These are phyloP conservation scores for Sclerospora graminicola DNA, from an alignment of 352 stramenopile species.

Conservation along the genomic window DNA sequence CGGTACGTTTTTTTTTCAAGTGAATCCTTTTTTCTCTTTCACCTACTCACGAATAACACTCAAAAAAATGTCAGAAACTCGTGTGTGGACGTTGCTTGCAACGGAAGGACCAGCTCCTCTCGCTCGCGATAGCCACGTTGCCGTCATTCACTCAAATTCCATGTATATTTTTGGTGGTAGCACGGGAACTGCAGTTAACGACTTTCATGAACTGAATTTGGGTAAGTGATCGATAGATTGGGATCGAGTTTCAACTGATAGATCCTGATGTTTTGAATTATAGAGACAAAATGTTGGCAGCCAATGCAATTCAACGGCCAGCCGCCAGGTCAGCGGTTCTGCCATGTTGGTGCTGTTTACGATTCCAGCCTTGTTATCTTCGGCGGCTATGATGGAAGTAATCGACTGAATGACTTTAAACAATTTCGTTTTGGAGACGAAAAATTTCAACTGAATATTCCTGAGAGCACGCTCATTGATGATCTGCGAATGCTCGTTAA, in stretches of 20 bases:
- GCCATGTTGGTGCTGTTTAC: conserved; percentile 91
- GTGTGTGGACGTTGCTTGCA: conserved; percentile 85
- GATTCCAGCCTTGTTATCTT: conserved; percentile 92
- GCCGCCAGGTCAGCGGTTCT: conserved; percentile 91
- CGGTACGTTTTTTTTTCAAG: conserved; percentile 28
- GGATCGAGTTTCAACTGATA: background rate
- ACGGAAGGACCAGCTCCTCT: conserved; percentile 87
- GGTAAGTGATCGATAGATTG: conserved; percentile 17
- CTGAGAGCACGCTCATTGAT: conserved; percentile 67
- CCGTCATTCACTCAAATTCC: conserved; percentile 87
- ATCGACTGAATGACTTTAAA: conserved; percentile 93
- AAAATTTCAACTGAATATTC: conserved; percentile 75
- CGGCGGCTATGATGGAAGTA: conserved; percentile 93
- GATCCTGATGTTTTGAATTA: background rate
- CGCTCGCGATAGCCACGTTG: conserved; percentile 94
- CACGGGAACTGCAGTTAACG: conserved; percentile 94
- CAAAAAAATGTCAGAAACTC: conserved; percentile 28
- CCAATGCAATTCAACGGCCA: conserved; percentile 68
- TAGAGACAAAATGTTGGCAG: conserved; percentile 63
- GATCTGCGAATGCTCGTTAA: conserved; percentile 74
- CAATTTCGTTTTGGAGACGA: conserved; percentile 82
- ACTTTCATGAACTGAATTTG: conserved; percentile 93
- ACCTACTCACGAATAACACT: background rate
- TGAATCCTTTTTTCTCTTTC: background rate
- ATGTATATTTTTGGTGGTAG: conserved; percentile 96